These are phyloP conservation scores for Alternaria brassicicola DNA, from an alignment of 2,329 filamentous ascomycete genomes.

Conservation along the genomic window DNA sequence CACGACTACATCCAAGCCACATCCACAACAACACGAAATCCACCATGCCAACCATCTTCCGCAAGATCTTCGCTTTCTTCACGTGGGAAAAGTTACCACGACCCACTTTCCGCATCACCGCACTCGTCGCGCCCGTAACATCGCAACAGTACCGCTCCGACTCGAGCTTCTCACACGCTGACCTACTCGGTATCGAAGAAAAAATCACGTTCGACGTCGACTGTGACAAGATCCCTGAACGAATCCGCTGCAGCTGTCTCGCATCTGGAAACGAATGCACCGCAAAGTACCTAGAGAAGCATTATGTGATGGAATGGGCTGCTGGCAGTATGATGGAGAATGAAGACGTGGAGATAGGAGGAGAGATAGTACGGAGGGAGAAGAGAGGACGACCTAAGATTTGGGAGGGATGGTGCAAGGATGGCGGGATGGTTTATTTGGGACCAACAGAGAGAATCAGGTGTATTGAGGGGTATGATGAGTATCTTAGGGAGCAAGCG, in stretches of 20 bases:
- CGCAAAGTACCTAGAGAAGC: background rate
- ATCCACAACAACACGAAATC: background rate
- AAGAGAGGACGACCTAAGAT: background rate
- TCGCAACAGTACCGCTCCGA: background rate
- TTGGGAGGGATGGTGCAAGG: background rate
- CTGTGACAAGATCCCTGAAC: background rate
- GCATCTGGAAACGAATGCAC: background rate
- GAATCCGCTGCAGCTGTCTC: background rate
- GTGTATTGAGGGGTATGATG: background rate
- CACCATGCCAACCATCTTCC: background rate
- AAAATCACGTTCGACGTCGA: background rate
- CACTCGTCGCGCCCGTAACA: background rate
- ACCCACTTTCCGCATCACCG: background rate
- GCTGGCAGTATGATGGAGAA: background rate
- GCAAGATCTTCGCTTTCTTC: background rate
- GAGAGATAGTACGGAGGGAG: background rate
- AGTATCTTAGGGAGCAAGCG: background rate
- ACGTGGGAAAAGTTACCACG: background rate
- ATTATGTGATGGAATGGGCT: background rate
- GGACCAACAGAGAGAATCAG: background rate
- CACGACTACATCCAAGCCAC: background rate
- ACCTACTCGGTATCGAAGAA: background rate
- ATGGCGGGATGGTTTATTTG: background rate
- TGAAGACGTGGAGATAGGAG: background rate
- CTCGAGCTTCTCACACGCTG: background rate